A percentile compares a stretch with the other conserved stretches of the same genome.
phyloP scores from a whole-genome alignment of 2,329 filamentous ascomycete genomes.

The Septoria petroselini region DNA sequence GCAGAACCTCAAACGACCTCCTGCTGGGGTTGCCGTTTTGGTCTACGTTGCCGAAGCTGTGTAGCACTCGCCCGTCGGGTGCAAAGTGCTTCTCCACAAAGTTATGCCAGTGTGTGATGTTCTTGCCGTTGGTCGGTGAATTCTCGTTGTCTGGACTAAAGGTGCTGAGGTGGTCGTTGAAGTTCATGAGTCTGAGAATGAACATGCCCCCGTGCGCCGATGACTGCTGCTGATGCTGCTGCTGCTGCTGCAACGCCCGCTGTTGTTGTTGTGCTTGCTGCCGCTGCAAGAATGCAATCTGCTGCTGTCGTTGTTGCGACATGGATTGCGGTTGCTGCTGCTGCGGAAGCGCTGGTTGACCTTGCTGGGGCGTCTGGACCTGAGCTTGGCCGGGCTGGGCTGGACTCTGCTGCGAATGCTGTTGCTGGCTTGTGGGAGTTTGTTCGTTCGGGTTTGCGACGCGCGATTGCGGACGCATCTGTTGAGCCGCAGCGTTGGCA shows the following conservation, averaged over 20 bases:
- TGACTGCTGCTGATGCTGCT: constrained; percentile 32
- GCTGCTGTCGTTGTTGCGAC: constrained; percentile 30
- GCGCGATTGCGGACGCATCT: constrained; percentile 43
- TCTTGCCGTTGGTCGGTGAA: constrained; percentile 57
- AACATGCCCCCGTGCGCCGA: constrained; percentile 39
- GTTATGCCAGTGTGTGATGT: constrained; percentile 71
- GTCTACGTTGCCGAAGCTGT: constrained; percentile 27
- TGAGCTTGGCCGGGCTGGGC: constrained; percentile 37
- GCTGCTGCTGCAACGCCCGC: constrained; percentile 30
- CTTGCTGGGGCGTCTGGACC: constrained; percentile 42
- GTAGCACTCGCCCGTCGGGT: constrained; percentile 67
- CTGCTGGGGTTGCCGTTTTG: constrained; percentile 42
- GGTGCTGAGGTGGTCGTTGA: constrained; percentile 55
- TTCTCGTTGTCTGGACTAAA: constrained; percentile 42
- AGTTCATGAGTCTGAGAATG: constrained; percentile 54
- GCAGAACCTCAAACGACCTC: constrained; percentile 84
- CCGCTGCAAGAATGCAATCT: constrained; percentile 32
- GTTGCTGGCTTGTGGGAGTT: constrained; percentile 32
- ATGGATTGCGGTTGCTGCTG: constrained; percentile 35
- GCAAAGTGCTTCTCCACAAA: constrained; percentile 85
- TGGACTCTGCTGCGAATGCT: constrained; percentile 28
- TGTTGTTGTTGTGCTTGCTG: constrained; percentile 30
- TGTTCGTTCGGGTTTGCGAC: constrained; percentile 36
- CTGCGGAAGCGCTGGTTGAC: constrained; percentile 41
- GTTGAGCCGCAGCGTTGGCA: constrained; percentile 34